Conservation (phyloP, 352 stramenopile species). For the Phytophthora idaei region DNA sequence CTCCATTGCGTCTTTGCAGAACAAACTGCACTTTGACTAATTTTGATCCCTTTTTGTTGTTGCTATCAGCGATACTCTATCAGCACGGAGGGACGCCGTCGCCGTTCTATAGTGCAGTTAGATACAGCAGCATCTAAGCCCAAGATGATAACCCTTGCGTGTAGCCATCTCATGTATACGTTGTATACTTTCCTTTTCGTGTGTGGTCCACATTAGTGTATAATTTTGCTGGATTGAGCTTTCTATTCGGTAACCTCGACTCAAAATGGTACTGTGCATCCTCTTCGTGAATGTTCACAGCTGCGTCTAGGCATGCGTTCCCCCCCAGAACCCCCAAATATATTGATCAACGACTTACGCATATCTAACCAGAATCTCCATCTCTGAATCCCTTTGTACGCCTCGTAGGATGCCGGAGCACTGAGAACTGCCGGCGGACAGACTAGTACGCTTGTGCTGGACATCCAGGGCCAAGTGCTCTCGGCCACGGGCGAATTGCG, state of each 20-base stretch:
- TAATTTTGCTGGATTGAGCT: background rate
- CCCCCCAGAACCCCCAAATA: background rate
- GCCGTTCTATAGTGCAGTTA: too few species aligned
- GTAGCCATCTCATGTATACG: conserved; percentile 8
- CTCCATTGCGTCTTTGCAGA: too few species aligned
- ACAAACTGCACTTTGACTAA: too few species aligned
- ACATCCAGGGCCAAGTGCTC: conserved; percentile 62
- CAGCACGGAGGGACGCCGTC: too few species aligned
- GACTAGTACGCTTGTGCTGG: conserved; percentile 65
- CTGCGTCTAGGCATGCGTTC: background rate
- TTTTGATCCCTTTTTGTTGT: too few species aligned
- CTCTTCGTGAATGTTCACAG: background rate
- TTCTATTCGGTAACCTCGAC: conserved; percentile 1
- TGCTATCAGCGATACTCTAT: too few species aligned
- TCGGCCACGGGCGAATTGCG: conserved; percentile 67
- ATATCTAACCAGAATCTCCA: conserved; percentile 10
- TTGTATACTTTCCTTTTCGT: background rate
- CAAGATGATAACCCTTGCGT: too few species aligned
- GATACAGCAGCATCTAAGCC: too few species aligned
- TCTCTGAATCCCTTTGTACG: conserved; percentile 9
- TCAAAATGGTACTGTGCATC: conserved; percentile 22
- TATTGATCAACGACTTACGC: background rate
- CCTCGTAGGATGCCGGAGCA: conserved; percentile 53
- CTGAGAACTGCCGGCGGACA: conserved; percentile 57
- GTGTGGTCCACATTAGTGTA: background rate